Evolutionary conservation across 495 filamentous ascomycete genomes (phyloP).

Genomic region (Annulohypoxylon moriforme): DNA sequence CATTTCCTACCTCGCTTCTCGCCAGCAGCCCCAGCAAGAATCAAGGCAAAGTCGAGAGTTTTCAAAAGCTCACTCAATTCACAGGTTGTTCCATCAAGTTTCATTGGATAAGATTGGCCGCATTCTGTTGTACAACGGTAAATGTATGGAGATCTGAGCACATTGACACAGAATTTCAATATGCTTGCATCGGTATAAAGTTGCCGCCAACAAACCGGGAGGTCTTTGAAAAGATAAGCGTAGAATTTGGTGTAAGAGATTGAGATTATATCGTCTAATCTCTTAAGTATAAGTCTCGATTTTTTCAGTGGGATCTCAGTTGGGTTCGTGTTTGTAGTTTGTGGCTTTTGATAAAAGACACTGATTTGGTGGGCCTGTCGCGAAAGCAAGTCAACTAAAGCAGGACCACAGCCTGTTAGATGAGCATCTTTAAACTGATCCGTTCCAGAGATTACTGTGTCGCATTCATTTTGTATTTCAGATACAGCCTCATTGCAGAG

Average conservation of each 20-base stretch:
- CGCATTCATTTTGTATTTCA: slow-evolving; percentile 48
- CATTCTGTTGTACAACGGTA: slow-evolving; percentile 31
- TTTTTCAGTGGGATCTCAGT: slow-evolving; percentile 5
- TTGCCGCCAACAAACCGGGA: slow-evolving; percentile 78
- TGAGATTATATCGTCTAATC: slow-evolving; percentile 58
- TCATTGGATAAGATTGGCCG: slow-evolving; percentile 14
- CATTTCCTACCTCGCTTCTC: slow-evolving; percentile 62
- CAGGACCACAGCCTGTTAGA: slow-evolving; percentile 50
- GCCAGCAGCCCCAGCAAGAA: slow-evolving; percentile 79
- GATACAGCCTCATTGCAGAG: slow-evolving; percentile 36
- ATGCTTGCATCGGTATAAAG: slow-evolving; percentile 84
- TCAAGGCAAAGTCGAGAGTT: slow-evolving; percentile 80
- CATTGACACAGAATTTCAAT: slow-evolving; percentile 65
- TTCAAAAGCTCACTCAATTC: slow-evolving; percentile 65
- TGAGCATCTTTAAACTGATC: slow-evolving; percentile 7
- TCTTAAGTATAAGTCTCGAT: slow-evolving; percentile 32
- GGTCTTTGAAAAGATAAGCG: slow-evolving; percentile 78
- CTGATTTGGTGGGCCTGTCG: slow-evolving; percentile 50
- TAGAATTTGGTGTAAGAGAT: slow-evolving; percentile 71
- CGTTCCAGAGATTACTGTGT: slow-evolving; percentile 23
- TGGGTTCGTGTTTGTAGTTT: background rate
- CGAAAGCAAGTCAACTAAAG: slow-evolving; percentile 52
- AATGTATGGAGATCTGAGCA: slow-evolving; percentile 49
- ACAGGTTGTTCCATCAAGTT: slow-evolving; percentile 43
- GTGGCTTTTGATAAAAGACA: slow-evolving; percentile 24